phyloP scores from a whole-genome alignment of 257 asterid species.

The Solanum okadae region DNA sequence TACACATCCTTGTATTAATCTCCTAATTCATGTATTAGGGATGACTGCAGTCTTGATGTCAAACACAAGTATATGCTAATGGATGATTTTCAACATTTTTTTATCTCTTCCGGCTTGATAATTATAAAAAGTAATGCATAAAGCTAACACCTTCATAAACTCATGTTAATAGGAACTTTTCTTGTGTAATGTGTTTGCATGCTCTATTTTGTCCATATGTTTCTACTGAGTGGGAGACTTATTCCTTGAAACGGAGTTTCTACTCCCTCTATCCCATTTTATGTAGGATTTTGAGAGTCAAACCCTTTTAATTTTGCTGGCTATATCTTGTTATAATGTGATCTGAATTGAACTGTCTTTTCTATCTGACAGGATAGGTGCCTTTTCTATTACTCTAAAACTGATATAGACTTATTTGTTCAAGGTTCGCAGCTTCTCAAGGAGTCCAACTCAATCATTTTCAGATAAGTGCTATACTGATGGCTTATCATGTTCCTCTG shows the following conservation, averaged over 20 bases:
- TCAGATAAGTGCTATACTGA: slow-evolving; percentile 27
- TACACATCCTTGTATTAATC: background rate
- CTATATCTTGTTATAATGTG: background rate
- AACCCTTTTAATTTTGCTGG: background rate
- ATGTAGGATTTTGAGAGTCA: background rate
- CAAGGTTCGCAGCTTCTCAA: slow-evolving; percentile 29
- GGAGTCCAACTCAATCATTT: slow-evolving; percentile 30
- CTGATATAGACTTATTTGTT: background rate
- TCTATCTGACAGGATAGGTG: background rate
- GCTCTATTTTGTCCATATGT: background rate
- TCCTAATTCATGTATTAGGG: background rate
- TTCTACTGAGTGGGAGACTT: background rate
- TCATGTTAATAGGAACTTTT: background rate
- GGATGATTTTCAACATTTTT: background rate
- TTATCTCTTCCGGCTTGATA: background rate
- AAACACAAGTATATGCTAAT: background rate
- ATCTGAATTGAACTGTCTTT: background rate
- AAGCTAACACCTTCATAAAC: background rate
- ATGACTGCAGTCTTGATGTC: background rate
- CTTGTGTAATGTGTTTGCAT: background rate
- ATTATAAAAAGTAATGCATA: background rate
- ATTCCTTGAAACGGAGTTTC: background rate
- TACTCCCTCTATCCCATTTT: background rate
- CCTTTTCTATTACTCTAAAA: background rate
- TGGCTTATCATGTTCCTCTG: slow-evolving; percentile 36